Evolutionary conservation across 75 land plant species (phyloP), one percentile per base, ranked within the genome.

Genomic region (Azolla pinnata): DNA sequence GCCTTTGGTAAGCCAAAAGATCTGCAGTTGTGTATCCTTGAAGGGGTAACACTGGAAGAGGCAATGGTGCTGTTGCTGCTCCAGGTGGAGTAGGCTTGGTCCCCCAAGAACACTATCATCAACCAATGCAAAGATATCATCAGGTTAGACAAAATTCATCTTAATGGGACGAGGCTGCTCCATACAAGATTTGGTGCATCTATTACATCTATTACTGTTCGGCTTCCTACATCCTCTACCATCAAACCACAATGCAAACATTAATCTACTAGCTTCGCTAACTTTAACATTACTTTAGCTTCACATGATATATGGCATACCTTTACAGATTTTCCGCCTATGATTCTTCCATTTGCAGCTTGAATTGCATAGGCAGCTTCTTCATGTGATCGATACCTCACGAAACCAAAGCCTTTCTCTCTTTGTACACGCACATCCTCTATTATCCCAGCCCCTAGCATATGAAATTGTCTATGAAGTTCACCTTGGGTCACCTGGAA

Each of bases 321-420:
- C 78, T 93, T 93, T 4, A 93, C 85, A 23, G 82, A 88, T 38
- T 81, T 89, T 30, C 98, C 98, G 60, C 67, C 65, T 3, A 93
- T 78, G 54, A 79, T 65, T 44, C 75, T 71, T 7, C 83, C 81
- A 60, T 83, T 93, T 9, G 85, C 98, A 52, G 82, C 75, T 74
- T 85, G 90, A 44, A 93, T 93, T 25, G 98, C 98, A 46, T 68
- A 25, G 29, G 98, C 87, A 64, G 98, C 98, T 69, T 93, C 98
- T 21, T 81, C 84, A 73, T 89, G 98, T 44, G 86, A 72, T 40
- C 81, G 84, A 75, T 93, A 93, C 33, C 98, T 64, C 40, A 93
- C 98, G 71, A 93, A 93, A 21, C 98, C 98, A 75, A 93, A 93
- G 2, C 98, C 98, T 55, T 93, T 93, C 17, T 93, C 98, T 24